Evolutionary conservation across 2,329 filamentous ascomycete genomes (phyloP).

Genomic region (Colletotrichum abscissum): DNA sequence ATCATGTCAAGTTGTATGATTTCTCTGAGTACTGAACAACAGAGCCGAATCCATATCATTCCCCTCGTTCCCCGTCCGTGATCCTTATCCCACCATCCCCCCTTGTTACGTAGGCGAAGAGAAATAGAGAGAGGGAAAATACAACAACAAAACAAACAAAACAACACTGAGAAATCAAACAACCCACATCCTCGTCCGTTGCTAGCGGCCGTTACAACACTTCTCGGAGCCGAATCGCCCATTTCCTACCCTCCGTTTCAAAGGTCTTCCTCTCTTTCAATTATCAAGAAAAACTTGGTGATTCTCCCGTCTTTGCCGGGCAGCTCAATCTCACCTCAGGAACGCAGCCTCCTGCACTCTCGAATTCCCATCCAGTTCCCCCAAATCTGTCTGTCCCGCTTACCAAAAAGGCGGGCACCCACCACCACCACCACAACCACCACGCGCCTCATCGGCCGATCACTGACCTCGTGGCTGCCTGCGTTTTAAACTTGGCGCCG

Average conservation of each 20-base stretch:
- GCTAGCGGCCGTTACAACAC: background rate
- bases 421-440: background rate
- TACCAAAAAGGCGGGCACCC: background rate
- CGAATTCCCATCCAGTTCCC: background rate
- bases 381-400: background rate
- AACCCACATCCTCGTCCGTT: conserved; percentile 4
- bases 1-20: too few species aligned
- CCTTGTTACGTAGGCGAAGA: conserved; percentile 12
- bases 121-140: background rate
- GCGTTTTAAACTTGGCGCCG: conserved; percentile 17
- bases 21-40: too few species aligned
- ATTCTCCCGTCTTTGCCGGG: too few species aligned
- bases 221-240: background rate
- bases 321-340: background rate
- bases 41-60: background rate
- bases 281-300: too few species aligned
- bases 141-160: conserved; percentile 11
- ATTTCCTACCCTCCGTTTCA: too few species aligned
- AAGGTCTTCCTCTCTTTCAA: too few species aligned
- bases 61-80: conserved; percentile 5
- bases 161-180: conserved; percentile 25
- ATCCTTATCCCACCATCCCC: background rate
- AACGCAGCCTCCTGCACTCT: background rate
- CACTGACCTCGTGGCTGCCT: conserved; percentile 33
- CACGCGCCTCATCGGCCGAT: conserved; percentile 31